Base-by-base conservation (phyloP, 306 rosid species). In the Morella rubra region DNA sequence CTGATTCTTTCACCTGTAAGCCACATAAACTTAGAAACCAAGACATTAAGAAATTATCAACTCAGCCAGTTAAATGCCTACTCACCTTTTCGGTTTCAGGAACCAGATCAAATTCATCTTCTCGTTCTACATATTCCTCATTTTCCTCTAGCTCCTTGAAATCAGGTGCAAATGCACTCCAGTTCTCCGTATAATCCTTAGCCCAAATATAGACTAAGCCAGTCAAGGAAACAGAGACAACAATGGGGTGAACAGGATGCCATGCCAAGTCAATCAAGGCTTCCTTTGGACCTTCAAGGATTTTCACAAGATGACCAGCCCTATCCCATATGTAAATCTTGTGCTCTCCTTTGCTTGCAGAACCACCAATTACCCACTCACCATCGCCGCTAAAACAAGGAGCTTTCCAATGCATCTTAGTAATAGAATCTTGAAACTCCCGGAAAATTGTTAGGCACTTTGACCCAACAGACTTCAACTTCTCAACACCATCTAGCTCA, bases 161-260 rank as follows among this genome's bases (percentile, higher is more conserved):
- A 81, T 95, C 99, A 64, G 97, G 99, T 76, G 99, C 99, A 89
- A 95, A 95, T 69, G 99, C 97, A 88, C 99, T 95, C 99, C 97
- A 92, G 75, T 91, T 92, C 89, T 95, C 99, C n/a, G 97, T 95
- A 75, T 92, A 92, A 84, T 95, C 99, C 86, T 95, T 95, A 42
- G 99, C 99, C 97, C 99, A 95, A 22, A 95, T 92, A 81, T 90
- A 95, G 84, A 89, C 87, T 80, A 89, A 69, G 73, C 99, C 97
- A 61, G 90, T 84, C 87, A 90, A 58, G 7, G 99, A 96, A 85
- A 96, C 99, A 68, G 98, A 96, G 78, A 87, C 98, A 44, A 96
- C 90, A 77, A 96, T 87, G 11, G 99, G 99, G 75, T 83, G 93
- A 80, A 96, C 84, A 60, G 99, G 99, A 85, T 96, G 99, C 99